phyloP scores from a whole-genome alignment of 495 filamentous ascomycete genomes.

The Daldinia childiae region DNA sequence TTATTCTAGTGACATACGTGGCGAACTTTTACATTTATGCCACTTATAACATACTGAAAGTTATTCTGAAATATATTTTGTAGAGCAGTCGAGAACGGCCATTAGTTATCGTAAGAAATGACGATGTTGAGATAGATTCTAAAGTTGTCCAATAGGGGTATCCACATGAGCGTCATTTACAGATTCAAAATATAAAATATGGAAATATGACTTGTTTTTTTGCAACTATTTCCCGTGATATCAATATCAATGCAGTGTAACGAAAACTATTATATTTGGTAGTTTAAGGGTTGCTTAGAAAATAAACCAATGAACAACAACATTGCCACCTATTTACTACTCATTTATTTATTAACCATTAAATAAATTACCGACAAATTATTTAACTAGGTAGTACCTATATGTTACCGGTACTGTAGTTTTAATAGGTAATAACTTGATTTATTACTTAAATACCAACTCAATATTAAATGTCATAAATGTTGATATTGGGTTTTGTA shows the following conservation, averaged over 20 bases:
- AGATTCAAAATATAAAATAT: background rate
- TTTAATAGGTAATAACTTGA: background rate
- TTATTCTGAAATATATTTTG: background rate
- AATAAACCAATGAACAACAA: background rate
- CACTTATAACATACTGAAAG: background rate
- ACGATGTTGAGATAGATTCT: background rate
- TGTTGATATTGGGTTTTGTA: no score
- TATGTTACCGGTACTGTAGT: background rate
- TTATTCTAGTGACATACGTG: constrained; percentile 27
- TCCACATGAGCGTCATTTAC: background rate
- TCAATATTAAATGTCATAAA: no score
- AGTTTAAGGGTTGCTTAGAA: background rate
- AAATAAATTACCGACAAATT: background rate
- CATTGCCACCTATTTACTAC: background rate
- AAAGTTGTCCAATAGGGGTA: background rate
- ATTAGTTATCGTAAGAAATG: background rate
- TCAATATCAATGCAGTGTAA: background rate
- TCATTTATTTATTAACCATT: background rate
- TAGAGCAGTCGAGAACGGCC: background rate
- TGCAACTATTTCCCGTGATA: background rate
- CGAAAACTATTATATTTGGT: background rate
- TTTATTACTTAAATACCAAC: background rate
- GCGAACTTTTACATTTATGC: constrained; percentile 22
- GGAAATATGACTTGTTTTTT: background rate
- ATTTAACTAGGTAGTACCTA: no score